Evolutionary conservation across 495 filamentous ascomycete genomes (phyloP), one percentile per base, ranked within the genome.

Genomic region (Chaetomium cochliodes): DNA sequence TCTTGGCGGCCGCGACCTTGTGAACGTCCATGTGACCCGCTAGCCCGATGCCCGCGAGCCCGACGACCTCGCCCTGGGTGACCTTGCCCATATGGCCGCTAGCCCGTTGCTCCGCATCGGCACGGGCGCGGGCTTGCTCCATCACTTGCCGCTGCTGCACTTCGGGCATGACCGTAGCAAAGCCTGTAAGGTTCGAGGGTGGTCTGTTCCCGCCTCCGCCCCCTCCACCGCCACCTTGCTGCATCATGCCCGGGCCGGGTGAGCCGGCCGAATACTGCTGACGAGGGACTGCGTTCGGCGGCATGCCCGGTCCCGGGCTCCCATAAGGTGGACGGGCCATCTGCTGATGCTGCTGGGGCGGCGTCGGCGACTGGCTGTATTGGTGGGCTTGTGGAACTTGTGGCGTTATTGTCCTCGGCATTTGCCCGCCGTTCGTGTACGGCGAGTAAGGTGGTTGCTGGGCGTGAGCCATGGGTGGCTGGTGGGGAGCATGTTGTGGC

Each of bases 91-190:
- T 75, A 62, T 74, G 72, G 5, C 73, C 72, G 50, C 63, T 71
- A 6, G 72, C 77, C 25, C 63, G 70, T 59, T 76, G 75, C 50
- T 75, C 75, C 1, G 77, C 78, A 55, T 77, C 75, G 30, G 78
- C 77, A 3, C 79, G 70, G 20, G 80, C 80, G 41, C 76, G 72
- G 13, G 79, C 79, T 67, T 81, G 80, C 41, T 81, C 76, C 77
- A 81, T 72, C 1, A 77, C 68, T 59, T 72, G 73, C 15, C 73
- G 70, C 59, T 77, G 76, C 49, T 76, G 74, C 13, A 69, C 67
- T 39, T 74, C 70, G 5, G 71, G 70, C 73, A 77, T 76, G 42
- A 77, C 74, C 2, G 74, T 75, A 0, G 73, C 71, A 49, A 74
- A 77, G 26, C 77, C 75, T 12, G 76, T 72, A 16, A 73, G 67